Conservation (phyloP, 164 flowering plant species). For the Buxus sempervirens region DNA sequence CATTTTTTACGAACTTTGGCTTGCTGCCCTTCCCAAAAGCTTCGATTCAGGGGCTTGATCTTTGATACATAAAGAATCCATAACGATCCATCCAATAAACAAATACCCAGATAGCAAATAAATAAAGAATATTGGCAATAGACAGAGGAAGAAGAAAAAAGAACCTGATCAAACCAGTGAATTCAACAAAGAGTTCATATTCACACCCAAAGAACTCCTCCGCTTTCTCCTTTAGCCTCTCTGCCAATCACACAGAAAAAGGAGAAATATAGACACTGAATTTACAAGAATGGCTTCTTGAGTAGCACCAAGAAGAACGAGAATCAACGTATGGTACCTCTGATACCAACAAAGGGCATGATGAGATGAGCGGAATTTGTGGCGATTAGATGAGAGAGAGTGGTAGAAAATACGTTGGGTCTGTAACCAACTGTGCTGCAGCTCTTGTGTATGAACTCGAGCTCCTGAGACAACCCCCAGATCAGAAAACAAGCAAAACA, state of each 20-base stretch:
- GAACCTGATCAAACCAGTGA: conserved; percentile 95
- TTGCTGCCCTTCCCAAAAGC: too few species aligned
- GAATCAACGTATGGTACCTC: conserved; percentile 44
- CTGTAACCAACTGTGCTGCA: conserved; percentile 84
- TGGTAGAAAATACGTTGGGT: conserved; percentile 83
- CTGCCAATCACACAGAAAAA: conserved; percentile 29
- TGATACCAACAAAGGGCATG: conserved; percentile 68
- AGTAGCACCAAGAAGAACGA: not conserved
- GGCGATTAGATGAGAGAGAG: conserved; percentile 92
- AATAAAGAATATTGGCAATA: not conserved
- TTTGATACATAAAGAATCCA: too few species aligned
- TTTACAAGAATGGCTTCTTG: not conserved
- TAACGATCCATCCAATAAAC: not conserved
- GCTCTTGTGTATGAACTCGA: conserved; percentile 92
- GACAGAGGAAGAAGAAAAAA: not conserved
- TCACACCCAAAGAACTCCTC: conserved; percentile 89
- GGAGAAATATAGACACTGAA: not conserved
- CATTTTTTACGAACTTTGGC: too few species aligned
- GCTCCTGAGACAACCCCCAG: conserved; percentile 37
- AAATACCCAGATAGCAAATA: not conserved
- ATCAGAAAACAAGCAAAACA: not conserved
- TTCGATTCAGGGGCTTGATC: too few species aligned
- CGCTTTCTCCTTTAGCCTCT: conserved; percentile 74
- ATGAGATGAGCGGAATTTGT: conserved; percentile 73
- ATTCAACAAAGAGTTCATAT: conserved; percentile 79